Evolutionary conservation across 192 early-diverging fungal species (phyloP), one percentile per base, ranked within the genome.

Genomic region (Dissophora ornata): DNA sequence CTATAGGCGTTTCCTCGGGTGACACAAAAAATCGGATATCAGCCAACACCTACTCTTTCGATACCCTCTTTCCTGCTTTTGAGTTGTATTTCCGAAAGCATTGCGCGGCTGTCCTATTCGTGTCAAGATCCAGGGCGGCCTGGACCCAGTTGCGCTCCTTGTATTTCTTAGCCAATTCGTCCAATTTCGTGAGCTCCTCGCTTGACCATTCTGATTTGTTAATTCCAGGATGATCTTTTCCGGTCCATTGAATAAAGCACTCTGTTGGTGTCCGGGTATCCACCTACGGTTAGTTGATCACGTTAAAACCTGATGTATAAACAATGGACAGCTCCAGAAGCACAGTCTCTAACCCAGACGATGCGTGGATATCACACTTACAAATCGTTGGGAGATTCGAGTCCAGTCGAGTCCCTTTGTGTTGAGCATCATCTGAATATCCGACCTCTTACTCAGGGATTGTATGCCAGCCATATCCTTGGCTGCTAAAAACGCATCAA

Each of bases 171-270:
- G 86, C 90, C 4, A 90, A 63, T 22, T 57, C 38, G 1, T 51
- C 68, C 32, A 94, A 69, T 29, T 70, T 64, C 25, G 47, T 46
- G 45, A 84, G 69, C 73, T 94, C 92, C n/a, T 62, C 32, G 22
- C 81, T 81, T 6, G 83, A 79, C 92, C 92, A 94, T 24, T 84
- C 84, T 24, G 48, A 70, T 58, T 88, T 90, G 78, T 94, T 92
- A 75, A 94, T 91, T 12, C 82, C 81, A 4, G 92, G 92, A 70
- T 94, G 92, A 47, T 92, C 91, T 46, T 90, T 89, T 22, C 83
- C 86, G 18, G 89, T 90, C 90, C 91, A 94, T 77, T 91, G 91
- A 56, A 92, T 94, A 40, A 89, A 71, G 56, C 91, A 94, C 71
- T 94, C 90, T n/a, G 83, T 83, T 1, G 89, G 64, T 22, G 83